These are phyloP conservation scores for Neophaeococcomyces mojaviensis DNA, from an alignment of 2,329 filamentous ascomycete genomes.

Conservation along the genomic window DNA sequence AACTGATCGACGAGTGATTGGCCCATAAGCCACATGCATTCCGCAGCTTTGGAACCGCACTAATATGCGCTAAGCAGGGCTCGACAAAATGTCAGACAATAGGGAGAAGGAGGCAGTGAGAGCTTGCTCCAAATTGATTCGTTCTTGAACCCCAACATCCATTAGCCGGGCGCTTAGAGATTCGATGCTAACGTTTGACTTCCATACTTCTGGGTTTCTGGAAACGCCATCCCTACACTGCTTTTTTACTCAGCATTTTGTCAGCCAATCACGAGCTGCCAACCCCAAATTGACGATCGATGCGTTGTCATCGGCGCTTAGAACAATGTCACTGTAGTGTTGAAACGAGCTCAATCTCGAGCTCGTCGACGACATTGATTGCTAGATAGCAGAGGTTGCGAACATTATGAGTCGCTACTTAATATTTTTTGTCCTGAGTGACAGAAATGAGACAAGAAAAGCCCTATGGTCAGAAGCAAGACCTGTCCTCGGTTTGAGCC, in stretches of 20 bases:
- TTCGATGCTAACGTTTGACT: conserved; percentile 3
- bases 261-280: not conserved
- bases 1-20: conserved; percentile 4
- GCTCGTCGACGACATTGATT: too few relatives aligned
- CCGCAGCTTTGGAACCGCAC: conserved; percentile 8
- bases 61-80: not conserved
- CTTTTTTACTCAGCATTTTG: not conserved
- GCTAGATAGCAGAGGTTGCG: too few relatives aligned
- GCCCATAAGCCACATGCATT: conserved; percentile 4
- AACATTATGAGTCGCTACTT: too few relatives aligned
- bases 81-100: not conserved
- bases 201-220: conserved; percentile 2
- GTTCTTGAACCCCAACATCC: not conserved
- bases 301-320: not conserved
- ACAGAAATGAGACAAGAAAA: too few relatives aligned
- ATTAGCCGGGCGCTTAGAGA: conserved; percentile 9
- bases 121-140: not conserved
- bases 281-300: not conserved
- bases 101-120: not conserved
- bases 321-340: too few relatives aligned
- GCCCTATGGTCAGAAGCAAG: too few relatives aligned
- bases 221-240: conserved; percentile 1
- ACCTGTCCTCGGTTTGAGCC: not conserved
- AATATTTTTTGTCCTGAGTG: not conserved
- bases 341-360: too few relatives aligned